Conservation (phyloP, 2,329 filamentous ascomycete species). For the Colletotrichum shisoi region DNA sequence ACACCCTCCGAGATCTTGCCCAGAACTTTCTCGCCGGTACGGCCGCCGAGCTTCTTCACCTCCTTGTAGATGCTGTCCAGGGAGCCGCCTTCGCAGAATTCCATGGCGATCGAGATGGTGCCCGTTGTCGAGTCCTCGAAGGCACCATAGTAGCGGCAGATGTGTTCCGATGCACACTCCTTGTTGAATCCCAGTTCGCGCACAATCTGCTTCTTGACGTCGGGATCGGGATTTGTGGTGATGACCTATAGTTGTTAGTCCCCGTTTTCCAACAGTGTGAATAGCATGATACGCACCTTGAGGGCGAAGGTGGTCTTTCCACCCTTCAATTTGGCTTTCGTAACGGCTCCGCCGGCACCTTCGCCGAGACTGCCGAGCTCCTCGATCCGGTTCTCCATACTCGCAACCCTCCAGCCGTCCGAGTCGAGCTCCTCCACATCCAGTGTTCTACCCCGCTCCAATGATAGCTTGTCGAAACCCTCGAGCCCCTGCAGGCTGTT, state of each 20-base stretch:
- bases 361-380: slow-evolving; percentile 92
- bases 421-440: slow-evolving; percentile 97
- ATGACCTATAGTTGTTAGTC: slow-evolving; percentile 72
- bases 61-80: slow-evolving; percentile 97
- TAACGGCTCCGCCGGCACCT: slow-evolving; percentile 94
- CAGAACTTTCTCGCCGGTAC: slow-evolving; percentile 95
- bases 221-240: slow-evolving; percentile 95
- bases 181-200: slow-evolving; percentile 98
- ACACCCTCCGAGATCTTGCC: slow-evolving; percentile 97
- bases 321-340: slow-evolving; percentile 84
- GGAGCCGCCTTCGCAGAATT: slow-evolving; percentile 96
- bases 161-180: slow-evolving; percentile 92
- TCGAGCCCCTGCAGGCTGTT: slow-evolving; percentile 79
- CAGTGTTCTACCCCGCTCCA: slow-evolving; percentile 82
- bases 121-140: slow-evolving; percentile 96
- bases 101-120: slow-evolving; percentile 98
- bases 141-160: slow-evolving; percentile 96
- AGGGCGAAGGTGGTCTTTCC: slow-evolving; percentile 95
- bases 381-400: slow-evolving; percentile 83
- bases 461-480: slow-evolving; percentile 78
- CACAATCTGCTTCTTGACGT: slow-evolving; percentile 98
- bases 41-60: slow-evolving; percentile 91
- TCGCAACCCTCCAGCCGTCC: slow-evolving; percentile 93
- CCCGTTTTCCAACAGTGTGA: slow-evolving; percentile 6
- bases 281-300: slow-evolving; percentile 70